Conservation (phyloP, 192 early-diverging fungal genomes). For the Cladochytrium replicatum region DNA sequence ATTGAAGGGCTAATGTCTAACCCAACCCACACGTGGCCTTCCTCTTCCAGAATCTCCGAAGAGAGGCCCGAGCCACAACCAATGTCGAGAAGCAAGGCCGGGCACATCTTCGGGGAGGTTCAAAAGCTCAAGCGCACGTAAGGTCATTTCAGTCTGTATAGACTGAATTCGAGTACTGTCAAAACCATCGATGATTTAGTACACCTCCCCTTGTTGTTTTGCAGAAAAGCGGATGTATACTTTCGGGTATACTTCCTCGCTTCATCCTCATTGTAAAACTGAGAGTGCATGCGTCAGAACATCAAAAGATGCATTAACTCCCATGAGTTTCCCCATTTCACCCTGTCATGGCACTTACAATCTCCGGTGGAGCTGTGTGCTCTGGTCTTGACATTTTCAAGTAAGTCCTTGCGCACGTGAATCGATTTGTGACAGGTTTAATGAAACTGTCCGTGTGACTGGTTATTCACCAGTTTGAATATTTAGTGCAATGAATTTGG, state of each 20-base stretch:
- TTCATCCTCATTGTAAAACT: conserved; percentile 92
- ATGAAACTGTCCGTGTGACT: too few species aligned
- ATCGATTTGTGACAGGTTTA: too few species aligned
- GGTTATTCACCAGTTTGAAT: too few species aligned
- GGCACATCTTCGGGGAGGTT: conserved; percentile 64
- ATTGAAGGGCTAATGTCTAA: conserved; percentile 91
- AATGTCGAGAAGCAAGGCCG: conserved; percentile 82
- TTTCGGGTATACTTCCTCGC: conserved; percentile 89
- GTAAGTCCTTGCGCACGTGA: too few species aligned
- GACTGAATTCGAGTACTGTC: conserved; percentile 81
- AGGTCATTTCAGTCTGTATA: conserved; percentile 92
- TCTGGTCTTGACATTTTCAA: conserved; percentile 80
- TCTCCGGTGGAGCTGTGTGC: conserved; percentile 78
- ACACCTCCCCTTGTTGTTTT: not conserved
- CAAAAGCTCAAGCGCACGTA: conserved; percentile 83
- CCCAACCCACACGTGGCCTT: conserved; percentile 95
- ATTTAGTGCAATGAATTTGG: too few species aligned
- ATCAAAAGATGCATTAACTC: not conserved
- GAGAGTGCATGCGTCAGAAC: conserved; percentile 1
- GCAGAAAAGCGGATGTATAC: conserved; percentile 24
- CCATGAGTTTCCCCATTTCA: too few species aligned
- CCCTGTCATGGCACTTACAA: conserved; percentile 47
- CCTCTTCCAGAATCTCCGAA: conserved; percentile 89
- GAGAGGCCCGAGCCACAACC: conserved; percentile 95
- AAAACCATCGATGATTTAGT: not conserved